Conservation (phyloP, 1,139 yeast species). For the Candida glucosophila region DNA sequence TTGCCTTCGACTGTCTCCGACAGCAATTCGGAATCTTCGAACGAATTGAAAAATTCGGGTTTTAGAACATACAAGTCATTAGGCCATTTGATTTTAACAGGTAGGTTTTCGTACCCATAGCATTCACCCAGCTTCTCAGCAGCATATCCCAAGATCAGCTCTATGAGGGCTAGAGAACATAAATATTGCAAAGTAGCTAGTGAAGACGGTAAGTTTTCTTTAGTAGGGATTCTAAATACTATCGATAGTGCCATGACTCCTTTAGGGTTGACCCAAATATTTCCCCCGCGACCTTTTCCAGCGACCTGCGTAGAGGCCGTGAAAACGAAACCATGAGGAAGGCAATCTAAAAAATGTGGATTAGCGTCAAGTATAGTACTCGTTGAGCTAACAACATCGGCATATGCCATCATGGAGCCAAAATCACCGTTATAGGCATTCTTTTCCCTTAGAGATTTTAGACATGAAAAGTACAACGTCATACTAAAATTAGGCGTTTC, state of each 20-base stretch:
- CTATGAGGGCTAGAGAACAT: conserved; percentile 74
- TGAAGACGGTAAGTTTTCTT: conserved; percentile 18
- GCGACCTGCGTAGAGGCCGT: conserved; percentile 79
- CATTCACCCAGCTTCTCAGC: conserved; percentile 32
- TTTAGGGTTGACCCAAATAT: conserved; percentile 88
- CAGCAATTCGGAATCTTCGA: conserved; percentile 22
- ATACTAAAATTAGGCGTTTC: conserved; percentile 71
- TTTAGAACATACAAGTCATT: conserved; percentile 77
- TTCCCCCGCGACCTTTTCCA: conserved; percentile 93
- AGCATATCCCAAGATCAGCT: conserved; percentile 59
- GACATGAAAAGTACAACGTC: conserved; percentile 39
- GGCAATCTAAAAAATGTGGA: conserved; percentile 40
- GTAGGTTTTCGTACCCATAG: conserved; percentile 63
- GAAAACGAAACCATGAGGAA: conserved; percentile 69
- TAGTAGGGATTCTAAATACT: conserved; percentile 54
- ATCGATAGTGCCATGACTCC: conserved; percentile 86
- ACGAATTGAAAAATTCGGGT: conserved; percentile 42
- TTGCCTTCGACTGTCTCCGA: conserved; percentile 31
- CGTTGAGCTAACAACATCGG: conserved; percentile 89
- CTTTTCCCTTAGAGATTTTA: conserved; percentile 22
- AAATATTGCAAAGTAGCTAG: conserved; percentile 83
- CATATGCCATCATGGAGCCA: conserved; percentile 65
- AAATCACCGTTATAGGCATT: conserved; percentile 24
- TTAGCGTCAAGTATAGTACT: conserved; percentile 71
- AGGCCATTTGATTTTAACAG: conserved; percentile 91